Conservation (phyloP, 192 early-diverging fungal species). For the Spinellus fusiger region DNA sequence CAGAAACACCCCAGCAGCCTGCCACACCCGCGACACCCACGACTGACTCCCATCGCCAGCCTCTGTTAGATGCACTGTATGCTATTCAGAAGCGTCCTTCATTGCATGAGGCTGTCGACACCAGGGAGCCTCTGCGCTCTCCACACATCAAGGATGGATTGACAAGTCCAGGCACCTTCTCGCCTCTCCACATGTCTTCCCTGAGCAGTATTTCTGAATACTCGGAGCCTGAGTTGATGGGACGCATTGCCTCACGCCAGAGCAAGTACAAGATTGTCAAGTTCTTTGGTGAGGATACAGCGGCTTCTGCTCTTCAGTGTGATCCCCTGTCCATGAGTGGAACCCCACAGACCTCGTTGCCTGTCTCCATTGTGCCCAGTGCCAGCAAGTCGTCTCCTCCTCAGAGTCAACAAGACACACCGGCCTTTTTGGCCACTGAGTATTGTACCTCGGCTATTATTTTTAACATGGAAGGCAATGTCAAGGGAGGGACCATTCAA, state of each 20-base stretch:
- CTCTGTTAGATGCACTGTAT: no score
- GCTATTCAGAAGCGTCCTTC: no score
- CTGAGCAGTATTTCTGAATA: background rate
- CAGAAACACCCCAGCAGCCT: no score
- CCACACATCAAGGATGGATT: no score
- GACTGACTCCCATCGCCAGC: no score
- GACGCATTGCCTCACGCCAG: background rate
- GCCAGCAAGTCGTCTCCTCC: slow-evolving; percentile 24
- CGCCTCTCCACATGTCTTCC: no score
- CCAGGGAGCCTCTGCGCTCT: no score
- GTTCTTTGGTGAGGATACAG: slow-evolving; percentile 55
- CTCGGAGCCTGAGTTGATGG: background rate
- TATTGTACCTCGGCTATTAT: slow-evolving; percentile 56
- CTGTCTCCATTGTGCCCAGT: slow-evolving; percentile 24
- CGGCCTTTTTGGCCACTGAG: slow-evolving; percentile 62
- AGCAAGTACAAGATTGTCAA: slow-evolving; percentile 40
- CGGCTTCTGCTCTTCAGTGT: slow-evolving; percentile 6
- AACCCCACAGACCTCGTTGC: background rate
- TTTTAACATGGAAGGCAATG: slow-evolving; percentile 71
- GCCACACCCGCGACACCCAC: no score
- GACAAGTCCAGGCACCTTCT: no score
- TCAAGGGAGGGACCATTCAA: slow-evolving; percentile 76
- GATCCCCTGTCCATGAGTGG: slow-evolving; percentile 3
- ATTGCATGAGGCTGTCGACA: no score
- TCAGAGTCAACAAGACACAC: slow-evolving; percentile 20